Conservation (phyloP, 129 eudicot species). For the Chrysanthemum seticuspe region DNA sequence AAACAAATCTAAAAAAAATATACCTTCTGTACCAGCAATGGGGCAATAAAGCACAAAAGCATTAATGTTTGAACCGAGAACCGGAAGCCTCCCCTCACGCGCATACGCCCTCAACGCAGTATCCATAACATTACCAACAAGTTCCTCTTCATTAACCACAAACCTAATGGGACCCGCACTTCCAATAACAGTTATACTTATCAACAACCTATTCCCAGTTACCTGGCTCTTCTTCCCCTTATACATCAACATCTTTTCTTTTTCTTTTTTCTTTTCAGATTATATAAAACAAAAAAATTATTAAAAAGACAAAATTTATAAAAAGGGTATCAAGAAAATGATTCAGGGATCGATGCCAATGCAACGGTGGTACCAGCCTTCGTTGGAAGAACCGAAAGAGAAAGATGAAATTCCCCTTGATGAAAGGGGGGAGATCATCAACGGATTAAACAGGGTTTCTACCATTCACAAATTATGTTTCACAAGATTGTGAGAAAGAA, state of each 20-base stretch:
- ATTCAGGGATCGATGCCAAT: conserved; percentile 63
- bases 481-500: neutral
- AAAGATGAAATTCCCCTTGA: conserved; percentile 29
- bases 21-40: conserved; percentile 69
- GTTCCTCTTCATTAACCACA: conserved; percentile 74
- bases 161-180: conserved; percentile 86
- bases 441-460: conserved; percentile 9
- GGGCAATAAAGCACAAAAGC: conserved; percentile 76
- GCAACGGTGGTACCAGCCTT: conserved; percentile 91
- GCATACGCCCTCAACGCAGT: conserved; percentile 75
- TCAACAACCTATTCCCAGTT: conserved; percentile 48
- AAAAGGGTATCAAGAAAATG: neutral
- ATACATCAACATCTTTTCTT: conserved; percentile 54
- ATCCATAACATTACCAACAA: conserved; percentile 69
- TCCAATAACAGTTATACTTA: conserved; percentile 71
- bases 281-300: neutral
- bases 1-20: neutral
- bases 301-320: neutral
- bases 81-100: conserved; percentile 76
- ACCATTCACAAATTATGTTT: conserved; percentile 14
- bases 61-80: conserved; percentile 71
- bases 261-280: conserved; percentile 16
- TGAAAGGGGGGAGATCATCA: conserved; percentile 19
- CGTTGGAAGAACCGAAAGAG: conserved; percentile 72
- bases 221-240: conserved; percentile 74